phyloP scores from a whole-genome alignment of 2,329 filamentous ascomycete genomes.

The Seiridium unicorne region DNA sequence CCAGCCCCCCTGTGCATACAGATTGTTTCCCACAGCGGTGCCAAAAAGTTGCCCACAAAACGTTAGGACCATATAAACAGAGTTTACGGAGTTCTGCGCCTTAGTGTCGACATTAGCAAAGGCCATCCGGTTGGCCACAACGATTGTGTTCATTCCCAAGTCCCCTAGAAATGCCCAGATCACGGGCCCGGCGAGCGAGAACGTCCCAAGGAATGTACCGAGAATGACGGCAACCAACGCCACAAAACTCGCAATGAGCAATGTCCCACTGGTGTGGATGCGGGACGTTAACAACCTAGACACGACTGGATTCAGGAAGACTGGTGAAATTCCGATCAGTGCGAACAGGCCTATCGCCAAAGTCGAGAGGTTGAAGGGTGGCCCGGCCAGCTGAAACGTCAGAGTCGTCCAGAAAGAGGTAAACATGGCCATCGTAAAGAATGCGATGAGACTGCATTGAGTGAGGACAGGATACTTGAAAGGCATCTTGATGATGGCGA shows the following conservation, averaged over 20 bases:
- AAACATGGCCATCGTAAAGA: conserved; percentile 54
- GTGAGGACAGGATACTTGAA: conserved; percentile 65
- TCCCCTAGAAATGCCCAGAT: conserved; percentile 31
- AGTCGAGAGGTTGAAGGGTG: conserved; percentile 22
- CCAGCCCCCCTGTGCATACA: conserved; percentile 31
- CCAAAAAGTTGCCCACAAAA: conserved; percentile 32
- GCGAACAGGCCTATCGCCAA: conserved; percentile 26
- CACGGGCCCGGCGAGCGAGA: conserved; percentile 29
- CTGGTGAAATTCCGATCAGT: conserved; percentile 25
- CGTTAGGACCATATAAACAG: conserved; percentile 31
- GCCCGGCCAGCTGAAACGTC: conserved; percentile 25
- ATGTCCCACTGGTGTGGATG: conserved; percentile 22
- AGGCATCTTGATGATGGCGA: conserved; percentile 63
- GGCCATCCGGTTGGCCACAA: conserved; percentile 29
- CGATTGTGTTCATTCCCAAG: conserved; percentile 27
- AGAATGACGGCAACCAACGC: conserved; percentile 20
- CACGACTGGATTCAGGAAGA: conserved; percentile 24
- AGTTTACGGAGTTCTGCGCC: conserved; percentile 34
- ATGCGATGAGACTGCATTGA: conserved; percentile 66
- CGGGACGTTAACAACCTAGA: conserved; percentile 21
- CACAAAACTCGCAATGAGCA: conserved; percentile 18
- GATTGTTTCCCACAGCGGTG: conserved; percentile 27
- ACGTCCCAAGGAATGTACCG: conserved; percentile 28
- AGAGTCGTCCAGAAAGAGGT: conserved; percentile 50
- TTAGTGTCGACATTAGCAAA: conserved; percentile 27